A percentile compares a stretch with the other conserved stretches of the same genome.
phyloP scores from a whole-genome alignment of 805 yeast genomes.

The Barnettozyma wickerhamii region DNA sequence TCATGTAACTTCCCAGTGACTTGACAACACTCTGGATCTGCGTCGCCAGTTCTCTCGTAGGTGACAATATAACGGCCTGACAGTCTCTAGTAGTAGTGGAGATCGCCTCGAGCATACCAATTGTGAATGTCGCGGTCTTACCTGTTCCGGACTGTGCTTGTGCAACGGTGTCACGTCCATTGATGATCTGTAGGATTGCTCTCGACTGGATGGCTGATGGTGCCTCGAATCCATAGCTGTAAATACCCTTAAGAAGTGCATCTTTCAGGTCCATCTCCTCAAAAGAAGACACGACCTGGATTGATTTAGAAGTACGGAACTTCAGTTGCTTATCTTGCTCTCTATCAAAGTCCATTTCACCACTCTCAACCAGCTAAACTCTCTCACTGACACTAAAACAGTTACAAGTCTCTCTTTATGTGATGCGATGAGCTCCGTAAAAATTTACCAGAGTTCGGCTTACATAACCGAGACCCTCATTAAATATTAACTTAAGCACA shows the following conservation, averaged over 20 bases:
- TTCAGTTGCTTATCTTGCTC: constrained; percentile 55
- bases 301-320: constrained; percentile 57
- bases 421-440: constrained; percentile 2
- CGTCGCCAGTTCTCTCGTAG: constrained; percentile 93
- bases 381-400: too few species aligned
- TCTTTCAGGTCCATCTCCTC: constrained; percentile 78
- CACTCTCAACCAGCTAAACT: too few species aligned
- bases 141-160: constrained; percentile 99
- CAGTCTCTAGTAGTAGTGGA: constrained; percentile 69
- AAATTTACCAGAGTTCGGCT: neutral
- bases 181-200: constrained; percentile 92
- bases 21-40: constrained; percentile 89
- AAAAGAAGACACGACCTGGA: constrained; percentile 53
- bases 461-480: neutral
- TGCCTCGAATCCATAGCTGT: constrained; percentile 88
- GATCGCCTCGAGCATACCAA: constrained; percentile 84
- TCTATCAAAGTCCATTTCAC: constrained; percentile 52
- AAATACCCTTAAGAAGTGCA: constrained; percentile 58
- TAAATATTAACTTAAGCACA: neutral
- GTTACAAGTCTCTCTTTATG: too few species aligned
- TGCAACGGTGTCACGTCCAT: constrained; percentile 93
- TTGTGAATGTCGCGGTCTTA: constrained; percentile 97
- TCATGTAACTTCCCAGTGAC: constrained; percentile 84
- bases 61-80: constrained; percentile 89
- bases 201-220: constrained; percentile 98